Conservation (phyloP, 257 asterid genomes). For the Nicotiana obtusifolia region DNA sequence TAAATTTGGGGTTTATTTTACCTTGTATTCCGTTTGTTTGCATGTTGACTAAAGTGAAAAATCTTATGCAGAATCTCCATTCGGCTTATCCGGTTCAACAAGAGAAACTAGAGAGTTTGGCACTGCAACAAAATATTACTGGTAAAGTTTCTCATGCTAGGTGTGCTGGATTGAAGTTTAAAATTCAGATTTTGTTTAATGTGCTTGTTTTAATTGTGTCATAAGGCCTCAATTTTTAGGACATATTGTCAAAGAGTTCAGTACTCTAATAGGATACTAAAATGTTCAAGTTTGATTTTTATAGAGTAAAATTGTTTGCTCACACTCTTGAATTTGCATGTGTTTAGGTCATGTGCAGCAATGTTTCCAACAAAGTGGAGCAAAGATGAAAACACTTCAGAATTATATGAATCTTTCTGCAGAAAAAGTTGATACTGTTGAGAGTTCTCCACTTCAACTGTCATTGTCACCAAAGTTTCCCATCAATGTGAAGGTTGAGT, state of each 20-base stretch:
- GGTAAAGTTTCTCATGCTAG: conserved; percentile 28
- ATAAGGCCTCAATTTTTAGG: neutral
- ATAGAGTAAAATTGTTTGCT: neutral
- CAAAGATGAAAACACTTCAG: conserved; percentile 7
- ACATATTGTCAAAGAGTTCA: neutral
- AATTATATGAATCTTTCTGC: conserved; percentile 10
- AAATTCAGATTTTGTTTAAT: neutral
- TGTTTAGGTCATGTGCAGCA: conserved; percentile 27
- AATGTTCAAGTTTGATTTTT: neutral
- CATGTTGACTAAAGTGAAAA: neutral
- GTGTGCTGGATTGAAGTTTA: neutral
- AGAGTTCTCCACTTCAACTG: conserved; percentile 12
- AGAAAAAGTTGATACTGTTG: conserved; percentile 22
- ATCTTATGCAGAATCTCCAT: conserved; percentile 12
- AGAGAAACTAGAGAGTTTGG: conserved; percentile 16
- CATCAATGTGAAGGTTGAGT: conserved; percentile 26
- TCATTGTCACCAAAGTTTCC: conserved; percentile 5
- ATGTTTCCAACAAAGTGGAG: conserved; percentile 12
- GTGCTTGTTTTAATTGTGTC: neutral
- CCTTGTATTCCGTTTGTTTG: neutral
- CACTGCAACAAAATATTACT: conserved; percentile 17
- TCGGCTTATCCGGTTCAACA: conserved; percentile 16
- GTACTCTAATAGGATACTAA: neutral
- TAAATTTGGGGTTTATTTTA: neutral
- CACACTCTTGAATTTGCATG: neutral